Percentiles rank a stretch among this genome's conserved stretches.
Evolutionary conservation across 169 alveolate genomes (phyloP).

Genomic region (Eimeria praecox): DNA sequence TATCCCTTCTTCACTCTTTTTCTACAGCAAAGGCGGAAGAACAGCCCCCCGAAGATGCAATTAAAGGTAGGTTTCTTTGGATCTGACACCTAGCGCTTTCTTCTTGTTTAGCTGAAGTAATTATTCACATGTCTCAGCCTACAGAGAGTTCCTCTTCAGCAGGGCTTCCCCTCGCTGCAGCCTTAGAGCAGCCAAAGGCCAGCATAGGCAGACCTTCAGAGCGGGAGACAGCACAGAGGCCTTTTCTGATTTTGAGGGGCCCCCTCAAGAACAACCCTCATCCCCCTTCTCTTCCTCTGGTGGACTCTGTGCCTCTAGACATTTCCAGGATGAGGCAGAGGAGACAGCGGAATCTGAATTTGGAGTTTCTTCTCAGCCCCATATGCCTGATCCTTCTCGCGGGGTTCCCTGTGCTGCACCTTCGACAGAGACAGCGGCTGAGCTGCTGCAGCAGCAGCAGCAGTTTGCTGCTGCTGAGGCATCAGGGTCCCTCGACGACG

Average conservation of each 20-base stretch:
- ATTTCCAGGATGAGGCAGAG: not conserved
- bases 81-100: not conserved
- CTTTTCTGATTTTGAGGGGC: not conserved
- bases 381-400: slow-evolving; percentile 12
- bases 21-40: not conserved
- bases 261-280: not conserved
- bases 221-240: not conserved
- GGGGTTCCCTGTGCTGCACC: not conserved
- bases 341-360: not conserved
- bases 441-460: not conserved
- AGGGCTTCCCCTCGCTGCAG: not conserved
- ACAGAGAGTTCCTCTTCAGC: slow-evolving; percentile 28
- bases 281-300: not conserved
- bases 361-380: slow-evolving; percentile 27
- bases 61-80: not conserved
- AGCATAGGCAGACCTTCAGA: not conserved
- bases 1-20: not conserved
- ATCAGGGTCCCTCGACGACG: not conserved
- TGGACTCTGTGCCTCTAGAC: not conserved
- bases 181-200: not conserved
- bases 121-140: not conserved
- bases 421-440: not conserved
- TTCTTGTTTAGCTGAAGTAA: not conserved
- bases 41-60: not conserved
- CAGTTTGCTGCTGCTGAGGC: not conserved